Evolutionary conservation across 2,329 filamentous ascomycete species (phyloP), one percentile per base, ranked within the genome.

Genomic region (Beauveria sp.): DNA sequence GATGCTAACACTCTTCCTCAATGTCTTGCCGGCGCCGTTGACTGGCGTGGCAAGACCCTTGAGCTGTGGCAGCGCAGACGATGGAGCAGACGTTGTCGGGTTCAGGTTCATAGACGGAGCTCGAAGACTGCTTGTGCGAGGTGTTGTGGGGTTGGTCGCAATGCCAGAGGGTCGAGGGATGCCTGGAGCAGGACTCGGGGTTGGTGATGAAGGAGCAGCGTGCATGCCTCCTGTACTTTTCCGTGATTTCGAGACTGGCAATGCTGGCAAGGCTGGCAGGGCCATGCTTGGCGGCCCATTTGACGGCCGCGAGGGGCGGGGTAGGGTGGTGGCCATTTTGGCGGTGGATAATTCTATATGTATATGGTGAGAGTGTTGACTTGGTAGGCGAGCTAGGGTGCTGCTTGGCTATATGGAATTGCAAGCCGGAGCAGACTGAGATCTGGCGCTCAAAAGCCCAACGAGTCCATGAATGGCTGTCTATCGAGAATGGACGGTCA

Each of bases 1-100:
- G 70, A 97, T 96, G 80, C 93, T 97, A 69, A 96, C 88, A 1
- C 90, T 90, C 75, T 96, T 96, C 65, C 92, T 86, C 61, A 97
- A 75, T 1, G 87, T 85, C 73, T 88, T 93, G 28, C 86, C 85
- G 5, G 84, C 78, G 38, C 78, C 78, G 64, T 84, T 86, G 16
- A 85, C 75, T 12, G 57, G 57, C 42, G 78, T 79, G 9, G 85
- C 80, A 6, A 80, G 74, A 2, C 82, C 79, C 63, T 83, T 83
- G 20, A 84, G 77, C 18, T 84, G 79, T 5, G 84, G 82, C 12
- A 88, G 74, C 55, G 80, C 78, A 5, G 82, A 80, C 10, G 78
- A 79, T 7, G 83, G 77, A 42, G 80, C 77, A 34, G 83, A 79
- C 45, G 82, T 80, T n/a, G 81, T 76, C 34, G 83, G 80, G 24